Evolutionary conservation across 257 asterid genomes (phyloP), one percentile per base, ranked within the genome.

Genomic region (Jacaranda copaia): DNA sequence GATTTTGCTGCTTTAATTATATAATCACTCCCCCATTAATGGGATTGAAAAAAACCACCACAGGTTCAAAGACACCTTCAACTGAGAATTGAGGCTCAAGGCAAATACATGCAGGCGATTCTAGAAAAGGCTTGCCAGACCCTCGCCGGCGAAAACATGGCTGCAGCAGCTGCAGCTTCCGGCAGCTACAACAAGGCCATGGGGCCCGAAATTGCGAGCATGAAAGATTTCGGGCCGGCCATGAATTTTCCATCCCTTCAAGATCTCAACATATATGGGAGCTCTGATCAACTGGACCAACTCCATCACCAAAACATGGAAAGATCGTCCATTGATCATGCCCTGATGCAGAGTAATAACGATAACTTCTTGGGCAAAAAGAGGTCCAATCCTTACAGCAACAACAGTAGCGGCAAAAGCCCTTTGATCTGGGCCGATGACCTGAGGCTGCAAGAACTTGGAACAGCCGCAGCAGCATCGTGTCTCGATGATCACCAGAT

Each of bases 21-120:
- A 25, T 42, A 42, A 42, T 42, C 46, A 42, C 46, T 48, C 55
- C 55, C 5, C 10, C 55, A 53, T 53, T 12, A 53, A 53, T 15
- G 5, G 13, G 13, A 12, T 53, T 12, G 5, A 53, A 13, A 11
- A 53, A 13, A 2, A 66, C 6, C 36, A 39, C 6, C 46, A 40
- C 82, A 94, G 99, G 99, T 96, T 11, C 99, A 96, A 69, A 89
- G 98, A 81, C 99, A 96, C 88, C 94, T 96, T 61, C 99, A 96
- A 66, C 82, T 96, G 78, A 80, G 98, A 79, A 96, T 96, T 43
- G 99, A 96, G 72, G 99, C 99, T 0, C 99, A 96, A 70, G 99
- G 99, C 48, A 96, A 96, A 75, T 96, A 96, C 93, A 96, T 96
- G 99, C 99, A 96, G 49, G 87, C 89, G 0, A 93, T 96, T 19